These are phyloP conservation scores for Trichomonascaceae sp. DNA, from an alignment of 1,139 yeast genomes.

Conservation along the genomic window DNA sequence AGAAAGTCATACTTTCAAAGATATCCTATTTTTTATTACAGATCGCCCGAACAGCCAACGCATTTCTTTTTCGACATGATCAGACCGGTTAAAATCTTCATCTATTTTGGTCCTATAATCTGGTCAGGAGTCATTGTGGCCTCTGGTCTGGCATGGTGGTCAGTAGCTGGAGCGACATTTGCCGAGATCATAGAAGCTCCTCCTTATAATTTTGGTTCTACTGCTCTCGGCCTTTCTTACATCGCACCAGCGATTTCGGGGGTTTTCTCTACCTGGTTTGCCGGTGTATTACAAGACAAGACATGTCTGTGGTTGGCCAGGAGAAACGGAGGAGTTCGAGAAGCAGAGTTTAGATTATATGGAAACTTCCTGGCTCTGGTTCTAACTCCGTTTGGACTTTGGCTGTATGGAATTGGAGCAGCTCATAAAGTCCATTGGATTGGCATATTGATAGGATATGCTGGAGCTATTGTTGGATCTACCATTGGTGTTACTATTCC, in stretches of 20 bases:
- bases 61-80: conserved; percentile 16
- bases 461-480: conserved; percentile 29
- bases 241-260: conserved; percentile 54
- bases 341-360: conserved; percentile 72
- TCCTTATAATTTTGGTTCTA: conserved; percentile 61
- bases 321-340: conserved; percentile 59
- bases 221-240: conserved; percentile 72
- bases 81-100: conserved; percentile 20
- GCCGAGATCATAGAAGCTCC: conserved; percentile 45
- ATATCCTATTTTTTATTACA: conserved; percentile 32
- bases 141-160: conserved; percentile 51
- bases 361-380: conserved; percentile 56
- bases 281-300: conserved; percentile 61
- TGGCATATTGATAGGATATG: conserved; percentile 44
- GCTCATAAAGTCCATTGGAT: conserved; percentile 57
- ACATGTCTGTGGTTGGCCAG: conserved; percentile 65
- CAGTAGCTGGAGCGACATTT: conserved; percentile 51
- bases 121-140: conserved; percentile 62
- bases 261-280: conserved; percentile 52
- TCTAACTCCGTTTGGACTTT: conserved; percentile 62
- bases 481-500: conserved; percentile 47
- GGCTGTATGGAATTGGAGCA: conserved; percentile 73
- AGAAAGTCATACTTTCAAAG: conserved; percentile 27
- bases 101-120: conserved; percentile 48
- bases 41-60: conserved; percentile 15